phyloP scores from a whole-genome alignment of 495 filamentous ascomycete genomes.

The Aspergillus leporis region DNA sequence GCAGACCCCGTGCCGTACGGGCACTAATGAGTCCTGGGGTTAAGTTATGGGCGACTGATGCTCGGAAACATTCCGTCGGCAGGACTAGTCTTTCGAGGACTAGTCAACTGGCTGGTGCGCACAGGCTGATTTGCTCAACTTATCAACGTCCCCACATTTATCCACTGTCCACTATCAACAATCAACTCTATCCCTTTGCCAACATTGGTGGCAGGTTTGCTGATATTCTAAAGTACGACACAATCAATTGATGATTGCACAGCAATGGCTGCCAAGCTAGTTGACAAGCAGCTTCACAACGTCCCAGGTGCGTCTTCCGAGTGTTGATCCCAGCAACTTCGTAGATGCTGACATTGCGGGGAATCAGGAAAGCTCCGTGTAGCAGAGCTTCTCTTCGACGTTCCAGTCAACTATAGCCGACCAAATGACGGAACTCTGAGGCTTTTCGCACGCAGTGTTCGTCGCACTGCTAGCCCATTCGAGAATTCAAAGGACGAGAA shows the following conservation, averaged over 20 bases:
- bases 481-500: slow-evolving; percentile 51
- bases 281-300: slow-evolving; percentile 45
- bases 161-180: slow-evolving; percentile 1
- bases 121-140: background rate
- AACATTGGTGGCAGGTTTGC: background rate
- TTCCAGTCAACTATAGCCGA: slow-evolving; percentile 73
- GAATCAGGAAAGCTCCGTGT: slow-evolving; percentile 68
- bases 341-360: background rate
- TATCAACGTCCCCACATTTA: background rate
- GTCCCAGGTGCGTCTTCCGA: slow-evolving; percentile 37
- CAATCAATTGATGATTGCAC: background rate
- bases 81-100: background rate
- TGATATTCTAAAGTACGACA: background rate
- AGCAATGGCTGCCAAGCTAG: slow-evolving; percentile 44
- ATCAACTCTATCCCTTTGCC: background rate
- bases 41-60: background rate
- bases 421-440: slow-evolving; percentile 60
- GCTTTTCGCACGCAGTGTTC: slow-evolving; percentile 74
- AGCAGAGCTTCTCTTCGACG: slow-evolving; percentile 81
- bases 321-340: slow-evolving; percentile 10
- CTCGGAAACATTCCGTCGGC: background rate
- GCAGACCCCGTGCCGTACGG: background rate
- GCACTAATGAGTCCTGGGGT: background rate
- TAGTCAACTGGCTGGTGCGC: background rate
- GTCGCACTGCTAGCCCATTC: slow-evolving; percentile 62